Evolutionary conservation across 2,329 filamentous ascomycete species (phyloP), one percentile per base, ranked within the genome.

Genomic region (Raffaelea deltoideospora): DNA sequence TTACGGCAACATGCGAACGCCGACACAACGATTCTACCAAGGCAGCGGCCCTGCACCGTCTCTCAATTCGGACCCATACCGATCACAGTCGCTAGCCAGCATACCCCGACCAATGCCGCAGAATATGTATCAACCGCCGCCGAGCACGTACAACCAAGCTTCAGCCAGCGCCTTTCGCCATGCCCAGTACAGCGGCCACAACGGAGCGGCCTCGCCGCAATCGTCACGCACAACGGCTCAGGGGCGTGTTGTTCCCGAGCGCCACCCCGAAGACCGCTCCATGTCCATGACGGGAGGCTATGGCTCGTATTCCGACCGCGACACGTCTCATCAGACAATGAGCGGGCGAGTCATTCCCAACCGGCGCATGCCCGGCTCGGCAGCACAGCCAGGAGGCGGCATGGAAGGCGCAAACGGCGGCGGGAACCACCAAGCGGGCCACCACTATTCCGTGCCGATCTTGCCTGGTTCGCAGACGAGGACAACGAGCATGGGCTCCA

Each of bases 31-130:
- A 37, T 72, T 70, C 45, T 74, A 81, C 50, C 71, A 74, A 42
- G 64, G 67, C 39, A 69, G 69, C 48, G 69, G 71, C 17, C 67
- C 76, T 10, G 63, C 59, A 13, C 76, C 82, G 34, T 83, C 85
- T 31, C 58, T 92, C 58, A 90, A 90, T 53, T 77, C 74, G 26
- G 88, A 96, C 56, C 67, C 79, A 6, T 92, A 86, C 59, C 76
- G 90, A 41, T 92, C 90, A n/a, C 85, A 94, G 49, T 96, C 88
- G 24, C 76, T 98, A 52, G 88, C 85, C 27, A 77, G 76, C 43
- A 69, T 72, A 45, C 69, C 79, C 36, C 75, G 85, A 43, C 43
- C 40, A 20, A 38, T 35, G 18, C 19, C 33, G 2, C 84, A 81
- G 26, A 74, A 75, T 42, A 73, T 79, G 57, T 83, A 85, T 51